Base-by-base conservation (phyloP, 2,329 filamentous ascomycete species). In the Dendrostoma leiphaemia region DNA sequence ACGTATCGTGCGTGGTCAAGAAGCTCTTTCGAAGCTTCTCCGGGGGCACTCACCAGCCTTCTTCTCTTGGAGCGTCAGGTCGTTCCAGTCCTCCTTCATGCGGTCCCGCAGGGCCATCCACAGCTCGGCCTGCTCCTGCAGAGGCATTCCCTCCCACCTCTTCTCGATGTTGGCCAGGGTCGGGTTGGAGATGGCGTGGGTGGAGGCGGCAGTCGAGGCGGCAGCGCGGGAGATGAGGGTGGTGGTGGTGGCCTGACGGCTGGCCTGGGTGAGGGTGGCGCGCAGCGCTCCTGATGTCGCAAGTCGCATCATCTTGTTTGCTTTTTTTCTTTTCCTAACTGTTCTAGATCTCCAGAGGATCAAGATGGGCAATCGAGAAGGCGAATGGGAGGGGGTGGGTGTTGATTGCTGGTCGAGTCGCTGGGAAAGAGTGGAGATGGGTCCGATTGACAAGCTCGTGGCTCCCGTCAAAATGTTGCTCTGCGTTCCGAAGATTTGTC, bases 91-190 rank as follows among this genome's bases (percentile, higher is more conserved):
- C 67, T 84, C 86, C 89, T 96, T 97, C 94, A 99, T 99, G 71
- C 94, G 89, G 79, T 99, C 94, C 75, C 94, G 86, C 74, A 99
- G 82, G 65, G 89, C 82, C 94, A 99, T 99, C 94, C 94, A 99
- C 67, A 99, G 81, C 72, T 99, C 94, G 64, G 94, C 94, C 85
- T 99, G 94, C 84, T 99, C 94, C 82, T 96, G 91, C 62, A 94
- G 91, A 57, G 93, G 92, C 90, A 97, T 92, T 61, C 81, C 84
- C 81, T 99, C 94, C 94, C 94, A 99, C 81, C 94, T 84, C 88
- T 96, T 97, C 86, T 99, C 94, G 71, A 99, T 97, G 78, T 96
- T 91, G 76, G 91, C 90, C 69, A 99, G 85, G 56, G 91, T 97
- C 65, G 95, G 94, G 81, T 97, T 97, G 70, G 92, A 95, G 77